Evolutionary conservation across 306 rosid species (phyloP).

Genomic region (Sesbania bispinosa): DNA sequence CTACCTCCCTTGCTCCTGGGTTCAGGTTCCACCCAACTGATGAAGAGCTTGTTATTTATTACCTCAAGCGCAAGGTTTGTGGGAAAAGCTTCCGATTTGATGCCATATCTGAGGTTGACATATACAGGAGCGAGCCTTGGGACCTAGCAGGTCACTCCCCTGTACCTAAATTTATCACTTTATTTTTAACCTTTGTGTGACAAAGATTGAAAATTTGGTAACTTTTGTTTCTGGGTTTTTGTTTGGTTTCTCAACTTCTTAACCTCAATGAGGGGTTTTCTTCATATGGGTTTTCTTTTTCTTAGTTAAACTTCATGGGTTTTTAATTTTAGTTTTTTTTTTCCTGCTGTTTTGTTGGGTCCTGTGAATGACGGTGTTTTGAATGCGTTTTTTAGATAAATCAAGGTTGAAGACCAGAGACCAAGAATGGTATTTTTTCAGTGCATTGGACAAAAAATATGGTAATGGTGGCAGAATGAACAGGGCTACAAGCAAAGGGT

Average conservation of each 20-base stretch:
- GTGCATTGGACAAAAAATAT: constrained; percentile 95
- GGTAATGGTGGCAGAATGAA: constrained; percentile 99
- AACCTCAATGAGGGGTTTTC: background rate
- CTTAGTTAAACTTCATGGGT: background rate
- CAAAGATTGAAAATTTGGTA: background rate
- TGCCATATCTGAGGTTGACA: constrained; percentile 91
- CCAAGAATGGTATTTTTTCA: constrained; percentile 95
- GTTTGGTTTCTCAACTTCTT: background rate
- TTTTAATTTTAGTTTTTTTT: background rate
- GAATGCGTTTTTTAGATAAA: constrained; percentile 50
- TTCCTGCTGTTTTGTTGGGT: background rate
- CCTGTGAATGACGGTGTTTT: background rate
- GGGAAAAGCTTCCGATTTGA: constrained; percentile 81
- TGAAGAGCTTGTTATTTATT: constrained; percentile 91
- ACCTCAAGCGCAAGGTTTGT: constrained; percentile 85
- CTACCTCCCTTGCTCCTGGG: constrained; percentile 92
- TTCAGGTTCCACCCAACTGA: constrained; percentile 98
- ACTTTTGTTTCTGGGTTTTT: background rate
- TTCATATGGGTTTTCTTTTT: background rate
- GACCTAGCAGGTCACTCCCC: constrained; percentile 69
- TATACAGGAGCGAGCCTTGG: constrained; percentile 97
- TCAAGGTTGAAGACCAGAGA: constrained; percentile 98
- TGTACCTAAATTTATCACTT: background rate
- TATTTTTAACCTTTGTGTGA: background rate
- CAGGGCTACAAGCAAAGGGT: constrained; percentile 84